These are phyloP conservation scores for Apiospora kogelbergensis DNA, from an alignment of 2,329 filamentous ascomycete species.

Conservation along the genomic window DNA sequence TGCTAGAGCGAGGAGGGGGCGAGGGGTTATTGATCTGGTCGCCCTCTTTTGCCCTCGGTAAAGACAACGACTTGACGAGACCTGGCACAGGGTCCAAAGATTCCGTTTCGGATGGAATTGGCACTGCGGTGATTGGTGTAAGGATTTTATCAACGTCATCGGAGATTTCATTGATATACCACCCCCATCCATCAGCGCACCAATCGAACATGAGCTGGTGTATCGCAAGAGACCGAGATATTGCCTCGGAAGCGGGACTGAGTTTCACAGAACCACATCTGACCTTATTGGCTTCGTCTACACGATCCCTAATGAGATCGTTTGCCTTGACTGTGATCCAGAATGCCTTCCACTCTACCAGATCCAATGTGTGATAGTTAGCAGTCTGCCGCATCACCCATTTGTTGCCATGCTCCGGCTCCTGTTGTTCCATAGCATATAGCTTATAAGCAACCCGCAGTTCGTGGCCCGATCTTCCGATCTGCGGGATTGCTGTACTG, in stretches of 20 bases:
- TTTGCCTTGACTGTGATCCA: conserved; percentile 41
- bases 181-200: conserved; percentile 40
- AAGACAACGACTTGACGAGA: not conserved
- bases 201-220: conserved; percentile 36
- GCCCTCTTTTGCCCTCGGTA: not conserved
- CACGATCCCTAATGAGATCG: conserved; percentile 13
- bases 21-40: not conserved
- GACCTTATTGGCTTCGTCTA: not conserved
- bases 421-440: not conserved
- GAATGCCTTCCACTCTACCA: conserved; percentile 27
- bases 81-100: not conserved
- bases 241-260: not conserved
- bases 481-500: not conserved
- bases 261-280: conserved; percentile 20
- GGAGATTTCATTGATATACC: not conserved
- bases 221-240: conserved; percentile 10
- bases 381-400: not conserved
- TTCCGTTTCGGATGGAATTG: not conserved
- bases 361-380: conserved; percentile 37
- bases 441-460: not conserved
- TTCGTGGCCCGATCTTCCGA: not conserved
- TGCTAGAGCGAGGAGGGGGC: no score
- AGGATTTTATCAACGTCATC: not conserved
- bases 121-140: not conserved
- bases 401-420: not conserved